A percentile compares a stretch with the other conserved stretches of the same genome.
Conservation (phyloP, 257 asterid genomes). For the Rubia yunnanensis region DNA sequence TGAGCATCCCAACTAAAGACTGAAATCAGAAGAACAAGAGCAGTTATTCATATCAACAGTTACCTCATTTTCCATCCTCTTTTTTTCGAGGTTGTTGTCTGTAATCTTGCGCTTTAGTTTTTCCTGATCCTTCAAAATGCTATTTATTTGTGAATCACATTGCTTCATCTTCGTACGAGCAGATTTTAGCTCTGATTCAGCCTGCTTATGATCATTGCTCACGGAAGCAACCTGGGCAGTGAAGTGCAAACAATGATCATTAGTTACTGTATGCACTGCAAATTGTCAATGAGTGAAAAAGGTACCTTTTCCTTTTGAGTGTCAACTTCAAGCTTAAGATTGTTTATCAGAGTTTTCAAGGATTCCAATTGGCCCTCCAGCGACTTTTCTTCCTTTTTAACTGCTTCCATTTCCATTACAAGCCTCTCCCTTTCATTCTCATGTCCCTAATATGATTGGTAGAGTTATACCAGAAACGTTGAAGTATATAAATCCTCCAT, state of each 20-base stretch:
- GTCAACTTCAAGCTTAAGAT: constrained; percentile 47
- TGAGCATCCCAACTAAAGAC: constrained; percentile 1
- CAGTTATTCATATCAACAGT: constrained; percentile 1
- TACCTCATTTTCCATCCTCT: constrained; percentile 95
- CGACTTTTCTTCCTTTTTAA: constrained; percentile 58
- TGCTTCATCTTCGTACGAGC: constrained; percentile 82
- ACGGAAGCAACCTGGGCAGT: constrained; percentile 52
- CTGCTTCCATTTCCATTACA: constrained; percentile 89
- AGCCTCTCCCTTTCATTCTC: constrained; percentile 80
- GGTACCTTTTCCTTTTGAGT: constrained; percentile 66
- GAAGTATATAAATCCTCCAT: constrained; percentile 3
- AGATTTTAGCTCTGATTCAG: constrained; percentile 60
- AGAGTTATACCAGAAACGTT: constrained; percentile 12
- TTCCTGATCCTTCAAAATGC: constrained; percentile 73
- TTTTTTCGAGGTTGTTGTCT: constrained; percentile 71
- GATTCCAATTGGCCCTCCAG: constrained; percentile 58
- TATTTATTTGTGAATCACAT: constrained; percentile 66
- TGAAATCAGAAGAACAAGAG: constrained; percentile 4
- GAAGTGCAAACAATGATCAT: constrained; percentile 2
- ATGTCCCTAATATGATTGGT: constrained; percentile 50
- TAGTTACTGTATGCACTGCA: neutral
- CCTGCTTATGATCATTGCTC: constrained; percentile 36
- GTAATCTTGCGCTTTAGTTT: constrained; percentile 54
- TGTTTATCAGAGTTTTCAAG: constrained; percentile 45
- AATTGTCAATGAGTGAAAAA: neutral